Evolutionary conservation across 2,329 filamentous ascomycete genomes (phyloP).

Genomic region (Venturia pyrina): DNA sequence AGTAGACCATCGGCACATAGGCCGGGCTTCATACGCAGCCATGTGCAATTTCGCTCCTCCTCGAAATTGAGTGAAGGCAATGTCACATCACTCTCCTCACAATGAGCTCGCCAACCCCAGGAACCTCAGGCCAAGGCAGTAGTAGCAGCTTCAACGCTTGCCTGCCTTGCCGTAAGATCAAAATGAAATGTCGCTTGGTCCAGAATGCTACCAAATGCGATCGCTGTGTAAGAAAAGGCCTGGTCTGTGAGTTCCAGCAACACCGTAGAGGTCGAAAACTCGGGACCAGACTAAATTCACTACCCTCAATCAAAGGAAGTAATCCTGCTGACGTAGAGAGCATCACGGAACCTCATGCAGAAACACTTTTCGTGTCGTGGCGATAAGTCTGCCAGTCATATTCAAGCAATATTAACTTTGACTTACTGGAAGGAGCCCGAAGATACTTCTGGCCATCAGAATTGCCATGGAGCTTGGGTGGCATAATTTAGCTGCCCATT

Average conservation of each 20-base stretch:
- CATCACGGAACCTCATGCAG: neutral
- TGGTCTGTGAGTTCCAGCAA: neutral
- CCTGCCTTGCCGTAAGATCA: neutral
- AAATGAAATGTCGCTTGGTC: neutral
- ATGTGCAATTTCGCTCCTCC: neutral
- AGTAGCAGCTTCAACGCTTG: neutral
- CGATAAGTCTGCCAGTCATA: neutral
- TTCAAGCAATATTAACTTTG: neutral
- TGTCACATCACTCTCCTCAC: neutral
- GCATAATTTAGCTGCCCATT: neutral
- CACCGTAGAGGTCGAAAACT: neutral
- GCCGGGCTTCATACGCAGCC: neutral
- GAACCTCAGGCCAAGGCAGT: neutral
- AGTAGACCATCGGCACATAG: too few relatives aligned
- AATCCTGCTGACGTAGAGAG: neutral
- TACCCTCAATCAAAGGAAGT: neutral
- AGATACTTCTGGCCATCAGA: neutral
- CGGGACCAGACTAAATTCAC: neutral
- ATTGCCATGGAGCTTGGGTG: neutral
- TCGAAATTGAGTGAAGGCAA: neutral
- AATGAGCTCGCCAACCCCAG: neutral
- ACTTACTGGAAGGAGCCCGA: neutral
- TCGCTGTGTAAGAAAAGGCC: neutral
- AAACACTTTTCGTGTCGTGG: neutral
- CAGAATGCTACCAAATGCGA: neutral